Evolutionary conservation across 2,329 filamentous ascomycete species (phyloP).

Genomic region (Endoconidiophora polonica): DNA sequence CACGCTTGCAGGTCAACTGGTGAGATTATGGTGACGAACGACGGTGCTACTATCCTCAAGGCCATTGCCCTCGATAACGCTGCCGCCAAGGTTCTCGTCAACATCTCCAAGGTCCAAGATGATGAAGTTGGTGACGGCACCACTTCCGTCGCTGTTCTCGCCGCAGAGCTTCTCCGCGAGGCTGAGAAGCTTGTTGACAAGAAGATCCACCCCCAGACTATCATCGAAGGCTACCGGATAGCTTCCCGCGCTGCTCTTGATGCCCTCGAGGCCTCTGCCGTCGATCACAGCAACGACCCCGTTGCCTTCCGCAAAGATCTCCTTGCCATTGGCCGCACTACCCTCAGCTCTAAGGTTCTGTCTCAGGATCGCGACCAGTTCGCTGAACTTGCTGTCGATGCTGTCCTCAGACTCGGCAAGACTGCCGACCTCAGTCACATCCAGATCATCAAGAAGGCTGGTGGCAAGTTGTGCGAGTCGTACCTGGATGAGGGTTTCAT

Average conservation of each 20-base stretch:
- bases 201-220: slow-evolving; percentile 98
- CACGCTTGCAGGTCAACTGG: slow-evolving; percentile 56
- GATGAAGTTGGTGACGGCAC: slow-evolving; percentile 97
- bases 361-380: slow-evolving; percentile 90
- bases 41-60: slow-evolving; percentile 95
- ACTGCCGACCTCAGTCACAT: slow-evolving; percentile 94
- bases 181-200: slow-evolving; percentile 94
- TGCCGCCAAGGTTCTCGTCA: slow-evolving; percentile 93
- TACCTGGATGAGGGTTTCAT: slow-evolving; percentile 98
- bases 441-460: slow-evolving; percentile 98
- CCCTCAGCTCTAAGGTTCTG: slow-evolving; percentile 91
- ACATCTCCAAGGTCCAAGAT: slow-evolving; percentile 98
- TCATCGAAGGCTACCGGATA: slow-evolving; percentile 98
- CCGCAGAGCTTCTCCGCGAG: slow-evolving; percentile 86
- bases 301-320: slow-evolving; percentile 81
- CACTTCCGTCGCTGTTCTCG: slow-evolving; percentile 90
- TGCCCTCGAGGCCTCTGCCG: slow-evolving; percentile 67
- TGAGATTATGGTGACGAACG: slow-evolving; percentile 97
- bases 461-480: slow-evolving; percentile 91
- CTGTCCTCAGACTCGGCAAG: slow-evolving; percentile 74
- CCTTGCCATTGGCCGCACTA: slow-evolving; percentile 79
- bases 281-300: slow-evolving; percentile 74
- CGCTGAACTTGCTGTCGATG: slow-evolving; percentile 73
- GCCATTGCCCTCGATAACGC: slow-evolving; percentile 97
- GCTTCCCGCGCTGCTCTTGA: slow-evolving; percentile 75